These are phyloP conservation scores for Calonectria crousiana DNA, from an alignment of 2,329 filamentous ascomycete genomes.

Conservation along the genomic window DNA sequence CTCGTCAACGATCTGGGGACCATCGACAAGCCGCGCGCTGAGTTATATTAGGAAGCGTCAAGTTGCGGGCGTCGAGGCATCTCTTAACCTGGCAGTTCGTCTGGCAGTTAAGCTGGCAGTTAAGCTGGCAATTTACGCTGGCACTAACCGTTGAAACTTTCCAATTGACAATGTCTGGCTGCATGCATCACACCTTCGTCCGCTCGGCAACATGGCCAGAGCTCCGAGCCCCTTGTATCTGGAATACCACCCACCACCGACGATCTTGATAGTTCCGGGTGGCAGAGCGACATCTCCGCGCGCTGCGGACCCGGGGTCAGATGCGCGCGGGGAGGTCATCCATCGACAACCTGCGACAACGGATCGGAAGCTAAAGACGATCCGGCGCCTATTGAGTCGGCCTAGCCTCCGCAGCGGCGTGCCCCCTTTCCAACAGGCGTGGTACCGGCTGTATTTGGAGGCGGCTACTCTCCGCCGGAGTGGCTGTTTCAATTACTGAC, in stretches of 20 bases:
- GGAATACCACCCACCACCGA: not conserved
- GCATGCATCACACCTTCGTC: no score
- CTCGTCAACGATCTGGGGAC: not conserved
- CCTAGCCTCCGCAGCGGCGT: not conserved
- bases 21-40: not conserved
- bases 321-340: not conserved
- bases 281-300: not conserved
- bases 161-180: not conserved
- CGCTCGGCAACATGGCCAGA: not conserved
- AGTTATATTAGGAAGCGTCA: not conserved
- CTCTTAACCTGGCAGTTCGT: not conserved
- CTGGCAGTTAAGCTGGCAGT: not conserved
- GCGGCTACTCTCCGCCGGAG: not conserved
- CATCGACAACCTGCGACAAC: not conserved
- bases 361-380: not conserved
- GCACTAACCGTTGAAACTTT: not conserved
- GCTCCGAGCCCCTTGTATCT: not conserved
- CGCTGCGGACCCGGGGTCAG: not conserved
- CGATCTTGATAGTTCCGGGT: not conserved
- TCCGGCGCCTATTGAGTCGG: not conserved
- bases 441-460: not conserved
- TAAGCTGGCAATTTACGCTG: not conserved
- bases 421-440: not conserved
- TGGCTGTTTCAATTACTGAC: not conserved
- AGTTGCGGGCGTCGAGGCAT: not conserved